phyloP scores from a whole-genome alignment of 2,329 filamentous ascomycete genomes.

The Sclerotiophoma versabilis region DNA sequence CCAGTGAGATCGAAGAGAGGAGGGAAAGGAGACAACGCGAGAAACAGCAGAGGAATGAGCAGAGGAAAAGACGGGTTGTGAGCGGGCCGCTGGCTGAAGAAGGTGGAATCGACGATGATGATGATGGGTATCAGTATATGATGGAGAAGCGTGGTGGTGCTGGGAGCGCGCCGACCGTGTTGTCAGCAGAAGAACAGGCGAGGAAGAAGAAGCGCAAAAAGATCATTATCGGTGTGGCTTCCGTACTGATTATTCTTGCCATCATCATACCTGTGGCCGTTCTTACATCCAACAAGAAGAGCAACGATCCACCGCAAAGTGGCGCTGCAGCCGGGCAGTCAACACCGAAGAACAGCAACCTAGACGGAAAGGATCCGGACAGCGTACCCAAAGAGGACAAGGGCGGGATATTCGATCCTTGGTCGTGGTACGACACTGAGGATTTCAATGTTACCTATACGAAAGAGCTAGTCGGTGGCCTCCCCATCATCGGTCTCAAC shows the following conservation, averaged over 20 bases:
- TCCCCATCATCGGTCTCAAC: constrained; percentile 91
- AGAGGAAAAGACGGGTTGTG: constrained; percentile 52
- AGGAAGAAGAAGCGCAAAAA: constrained; percentile 58
- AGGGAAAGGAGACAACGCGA: constrained; percentile 52
- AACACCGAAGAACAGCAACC: constrained; percentile 53
- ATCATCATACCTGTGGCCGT: constrained; percentile 58
- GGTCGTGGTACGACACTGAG: constrained; percentile 86
- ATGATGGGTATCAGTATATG: constrained; percentile 48
- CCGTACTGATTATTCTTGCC: constrained; percentile 51
- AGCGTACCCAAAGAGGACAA: constrained; percentile 65
- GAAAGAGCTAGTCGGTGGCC: constrained; percentile 77
- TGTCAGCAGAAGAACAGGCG: constrained; percentile 50
- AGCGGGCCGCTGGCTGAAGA: constrained; percentile 58
- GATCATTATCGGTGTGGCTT: constrained; percentile 54
- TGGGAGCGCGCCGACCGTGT: constrained; percentile 41
- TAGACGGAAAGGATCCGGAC: constrained; percentile 53
- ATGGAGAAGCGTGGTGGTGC: constrained; percentile 53
- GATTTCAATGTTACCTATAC: constrained; percentile 98
- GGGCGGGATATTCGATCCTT: constrained; percentile 84
- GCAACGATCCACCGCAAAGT: constrained; percentile 16
- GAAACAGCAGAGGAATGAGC: constrained; percentile 39
- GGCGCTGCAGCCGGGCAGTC: constrained; percentile 27
- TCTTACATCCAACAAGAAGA: constrained; percentile 54
- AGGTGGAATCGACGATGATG: constrained; percentile 50
- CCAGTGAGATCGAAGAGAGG: constrained; percentile 48